phyloP scores from a whole-genome alignment of 106 monocot genomes.

The Agapanthus africanus region DNA sequence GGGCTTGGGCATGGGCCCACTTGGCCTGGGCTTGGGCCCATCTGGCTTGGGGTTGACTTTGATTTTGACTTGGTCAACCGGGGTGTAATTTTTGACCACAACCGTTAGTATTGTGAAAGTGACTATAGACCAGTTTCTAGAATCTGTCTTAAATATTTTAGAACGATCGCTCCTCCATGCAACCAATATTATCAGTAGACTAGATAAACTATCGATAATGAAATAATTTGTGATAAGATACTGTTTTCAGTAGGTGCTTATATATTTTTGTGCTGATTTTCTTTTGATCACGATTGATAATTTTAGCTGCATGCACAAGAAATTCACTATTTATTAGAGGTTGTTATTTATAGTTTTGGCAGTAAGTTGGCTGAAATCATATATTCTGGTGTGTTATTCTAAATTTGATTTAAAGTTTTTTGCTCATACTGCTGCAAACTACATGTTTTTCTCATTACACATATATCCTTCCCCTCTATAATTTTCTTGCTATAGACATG shows the following conservation, averaged over 20 bases:
- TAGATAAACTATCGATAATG: too few species aligned
- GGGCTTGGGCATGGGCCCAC: too few species aligned
- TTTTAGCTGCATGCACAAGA: neutral
- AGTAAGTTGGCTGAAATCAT: neutral
- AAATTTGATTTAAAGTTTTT: neutral
- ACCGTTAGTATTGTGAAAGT: too few species aligned
- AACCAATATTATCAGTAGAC: too few species aligned
- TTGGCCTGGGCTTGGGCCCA: too few species aligned
- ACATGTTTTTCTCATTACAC: neutral
- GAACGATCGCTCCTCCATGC: too few species aligned
- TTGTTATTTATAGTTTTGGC: neutral
- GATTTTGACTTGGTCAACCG: too few species aligned
- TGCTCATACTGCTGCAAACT: neutral
- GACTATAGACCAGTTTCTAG: too few species aligned
- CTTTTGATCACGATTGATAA: neutral
- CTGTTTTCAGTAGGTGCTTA: neutral
- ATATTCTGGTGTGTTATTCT: neutral
- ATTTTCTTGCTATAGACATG: neutral
- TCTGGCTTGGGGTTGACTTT: too few species aligned
- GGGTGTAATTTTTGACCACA: too few species aligned
- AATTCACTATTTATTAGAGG: neutral
- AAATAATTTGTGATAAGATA: neutral
- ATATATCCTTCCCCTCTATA: neutral
- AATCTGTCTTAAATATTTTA: too few species aligned
- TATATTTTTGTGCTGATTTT: neutral